Conservation (phyloP, 2,329 filamentous ascomycete genomes). For the Venturia pyrina region DNA sequence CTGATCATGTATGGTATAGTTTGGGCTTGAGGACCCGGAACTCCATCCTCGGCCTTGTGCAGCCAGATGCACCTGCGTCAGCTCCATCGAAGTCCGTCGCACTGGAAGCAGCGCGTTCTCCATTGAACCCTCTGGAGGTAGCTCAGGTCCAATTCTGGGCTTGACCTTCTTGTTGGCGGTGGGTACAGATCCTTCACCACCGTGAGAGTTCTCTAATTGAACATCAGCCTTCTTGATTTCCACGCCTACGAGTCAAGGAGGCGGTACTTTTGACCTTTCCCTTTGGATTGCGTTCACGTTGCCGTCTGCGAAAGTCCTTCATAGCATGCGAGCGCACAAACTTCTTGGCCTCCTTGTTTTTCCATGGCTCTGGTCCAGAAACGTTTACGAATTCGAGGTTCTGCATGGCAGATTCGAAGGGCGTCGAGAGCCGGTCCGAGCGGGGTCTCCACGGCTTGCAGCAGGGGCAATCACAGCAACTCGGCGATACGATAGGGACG, state of each 20-base stretch:
- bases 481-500: neutral
- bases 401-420: constrained; percentile 1
- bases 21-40: neutral
- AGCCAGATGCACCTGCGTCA: neutral
- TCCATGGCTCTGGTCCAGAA: constrained; percentile 10
- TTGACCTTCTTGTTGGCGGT: neutral
- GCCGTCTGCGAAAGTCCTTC: constrained; percentile 7
- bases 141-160: neutral
- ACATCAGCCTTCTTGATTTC: neutral
- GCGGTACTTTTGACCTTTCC: constrained; percentile 8
- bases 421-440: neutral
- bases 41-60: neutral
- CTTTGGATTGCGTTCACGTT: constrained; percentile 9
- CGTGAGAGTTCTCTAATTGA: neutral
- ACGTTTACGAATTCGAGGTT: constrained; percentile 11
- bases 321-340: constrained; percentile 11
- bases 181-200: neutral
- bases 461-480: neutral
- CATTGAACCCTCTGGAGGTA: neutral
- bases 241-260: neutral
- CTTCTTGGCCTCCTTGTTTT: constrained; percentile 11
- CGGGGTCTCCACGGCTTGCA: neutral
- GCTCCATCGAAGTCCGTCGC: neutral
- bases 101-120: neutral
- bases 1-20: neutral